Evolutionary conservation across 805 yeast species (phyloP).

Genomic region (Kluyveromyces aestuarii): DNA sequence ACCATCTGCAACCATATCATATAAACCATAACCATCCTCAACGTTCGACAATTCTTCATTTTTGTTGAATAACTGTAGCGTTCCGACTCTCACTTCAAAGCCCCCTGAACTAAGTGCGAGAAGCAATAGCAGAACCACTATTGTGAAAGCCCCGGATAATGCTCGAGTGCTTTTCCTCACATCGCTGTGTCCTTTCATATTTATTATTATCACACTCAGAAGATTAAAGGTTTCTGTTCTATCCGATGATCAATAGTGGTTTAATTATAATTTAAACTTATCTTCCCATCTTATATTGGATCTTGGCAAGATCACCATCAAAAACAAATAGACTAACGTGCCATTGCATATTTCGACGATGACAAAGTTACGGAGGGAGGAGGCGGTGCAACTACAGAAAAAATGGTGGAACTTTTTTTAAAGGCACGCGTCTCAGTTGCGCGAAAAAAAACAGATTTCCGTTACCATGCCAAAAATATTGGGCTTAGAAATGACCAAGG

Average conservation of each 20-base stretch:
- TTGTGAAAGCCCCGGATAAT: not conserved
- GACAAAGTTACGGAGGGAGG: no score
- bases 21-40: not conserved
- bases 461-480: not conserved
- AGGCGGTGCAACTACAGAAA: not conserved
- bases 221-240: not conserved
- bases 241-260: no score
- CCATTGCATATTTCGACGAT: no score
- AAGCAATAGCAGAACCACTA: not conserved
- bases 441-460: not conserved
- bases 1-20: not conserved
- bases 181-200: not conserved
- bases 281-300: not conserved
- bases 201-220: not conserved
- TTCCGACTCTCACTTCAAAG: not conserved
- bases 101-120: not conserved
- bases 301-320: not conserved
- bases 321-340: not conserved
- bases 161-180: not conserved
- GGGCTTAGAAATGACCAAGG: not conserved
- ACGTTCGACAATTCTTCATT: not conserved
- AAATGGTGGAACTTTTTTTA: not conserved
- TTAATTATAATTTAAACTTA: no score
- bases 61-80: not conserved
- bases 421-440: not conserved